These are phyloP conservation scores for Tulasnella sp. DNA, from an alignment of 768 basidiomycete genomes.

Conservation along the genomic window DNA sequence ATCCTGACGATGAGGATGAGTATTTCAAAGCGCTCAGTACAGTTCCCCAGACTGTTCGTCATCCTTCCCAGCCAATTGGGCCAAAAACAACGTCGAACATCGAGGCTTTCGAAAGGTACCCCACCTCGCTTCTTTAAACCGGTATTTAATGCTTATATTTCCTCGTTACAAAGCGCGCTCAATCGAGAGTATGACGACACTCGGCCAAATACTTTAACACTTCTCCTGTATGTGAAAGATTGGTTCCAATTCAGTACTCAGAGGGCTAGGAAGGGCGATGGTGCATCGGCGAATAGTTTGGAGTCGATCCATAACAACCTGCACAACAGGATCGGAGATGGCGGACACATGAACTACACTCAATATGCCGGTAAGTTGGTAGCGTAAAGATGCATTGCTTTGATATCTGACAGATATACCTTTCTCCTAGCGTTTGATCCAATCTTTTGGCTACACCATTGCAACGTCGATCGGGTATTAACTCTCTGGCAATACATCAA, in stretches of 20 bases:
- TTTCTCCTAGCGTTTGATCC: conserved; percentile 13
- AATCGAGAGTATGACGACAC: background rate
- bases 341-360: conserved; percentile 1
- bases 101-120: background rate
- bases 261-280: background rate
- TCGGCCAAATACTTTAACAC: background rate
- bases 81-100: background rate
- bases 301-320: conserved; percentile 17
- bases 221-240: background rate
- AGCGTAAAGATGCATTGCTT: too few relatives aligned
- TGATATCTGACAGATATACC: background rate
- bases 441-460: conserved; percentile 23
- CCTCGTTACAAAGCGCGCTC: background rate
- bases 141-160: too few relatives aligned
- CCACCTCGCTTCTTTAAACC: background rate
- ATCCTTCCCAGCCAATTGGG: too few relatives aligned
- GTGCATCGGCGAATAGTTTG: conserved; percentile 4
- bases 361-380: background rate
- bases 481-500: conserved; percentile 4
- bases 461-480: conserved; percentile 19
- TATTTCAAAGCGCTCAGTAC: too few relatives aligned
- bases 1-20: too few relatives aligned
- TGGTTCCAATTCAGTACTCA: conserved; percentile 5
- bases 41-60: too few relatives aligned
- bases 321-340: conserved; percentile 8